Evolutionary conservation across 768 basidiomycete species (phyloP).

Genomic region (Pleurotus giganteus): DNA sequence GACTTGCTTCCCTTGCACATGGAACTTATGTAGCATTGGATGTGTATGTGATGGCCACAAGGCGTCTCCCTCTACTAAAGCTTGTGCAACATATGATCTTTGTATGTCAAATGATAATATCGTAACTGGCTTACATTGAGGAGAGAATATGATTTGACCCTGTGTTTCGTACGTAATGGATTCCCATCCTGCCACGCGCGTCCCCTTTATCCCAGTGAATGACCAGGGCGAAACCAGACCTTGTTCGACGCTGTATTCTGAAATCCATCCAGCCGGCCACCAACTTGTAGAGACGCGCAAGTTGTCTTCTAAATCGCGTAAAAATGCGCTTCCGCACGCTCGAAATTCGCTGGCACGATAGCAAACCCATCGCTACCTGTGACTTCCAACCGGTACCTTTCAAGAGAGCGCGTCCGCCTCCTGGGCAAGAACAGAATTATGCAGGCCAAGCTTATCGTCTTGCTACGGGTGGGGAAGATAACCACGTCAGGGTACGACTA

Average conservation of each 20-base stretch:
- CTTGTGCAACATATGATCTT: not conserved
- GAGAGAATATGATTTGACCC: not conserved
- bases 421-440: constrained; percentile 52
- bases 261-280: not conserved
- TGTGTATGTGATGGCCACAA: not conserved
- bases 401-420: constrained; percentile 73
- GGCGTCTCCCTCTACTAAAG: not conserved
- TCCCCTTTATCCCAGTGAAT: not conserved
- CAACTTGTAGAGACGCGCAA: not conserved
- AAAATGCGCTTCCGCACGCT: constrained; percentile 87
- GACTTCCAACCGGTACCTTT: constrained; percentile 89
- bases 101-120: not conserved
- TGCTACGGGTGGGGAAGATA: constrained; percentile 95
- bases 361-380: constrained; percentile 91
- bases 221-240: not conserved
- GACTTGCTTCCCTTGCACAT: not conserved
- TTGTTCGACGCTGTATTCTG: not conserved
- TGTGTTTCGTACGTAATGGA: not conserved
- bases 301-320: not conserved
- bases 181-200: constrained; percentile 8
- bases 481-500: constrained; percentile 86
- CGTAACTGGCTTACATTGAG: not conserved
- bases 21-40: not conserved
- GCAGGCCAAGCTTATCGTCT: constrained; percentile 80
- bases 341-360: constrained; percentile 96